Evolutionary conservation across 495 filamentous ascomycete genomes (phyloP).

Genomic region (Penicillium antarcticum): DNA sequence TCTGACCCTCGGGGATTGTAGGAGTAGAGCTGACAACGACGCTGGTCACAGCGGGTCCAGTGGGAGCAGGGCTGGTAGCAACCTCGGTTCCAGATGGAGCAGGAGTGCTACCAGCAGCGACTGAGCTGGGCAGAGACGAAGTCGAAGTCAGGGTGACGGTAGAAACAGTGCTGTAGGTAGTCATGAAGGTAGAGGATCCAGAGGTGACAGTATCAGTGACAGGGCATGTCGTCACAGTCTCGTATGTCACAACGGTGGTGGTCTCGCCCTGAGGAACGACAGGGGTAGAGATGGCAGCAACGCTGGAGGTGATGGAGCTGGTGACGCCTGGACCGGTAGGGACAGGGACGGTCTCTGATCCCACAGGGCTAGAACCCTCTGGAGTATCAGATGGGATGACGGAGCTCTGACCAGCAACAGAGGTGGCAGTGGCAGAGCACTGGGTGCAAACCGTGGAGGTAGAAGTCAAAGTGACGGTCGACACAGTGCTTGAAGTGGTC

Average conservation of each 20-base stretch:
- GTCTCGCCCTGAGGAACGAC: constrained; percentile 16
- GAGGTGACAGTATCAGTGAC: constrained; percentile 37
- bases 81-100: constrained; percentile 5
- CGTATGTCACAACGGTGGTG: constrained; percentile 30
- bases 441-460: constrained; percentile 34
- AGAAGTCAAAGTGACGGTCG: constrained; percentile 31
- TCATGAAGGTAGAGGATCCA: constrained; percentile 28
- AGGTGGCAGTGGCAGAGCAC: constrained; percentile 18
- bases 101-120: constrained; percentile 5
- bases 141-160: constrained; percentile 32
- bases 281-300: constrained; percentile 5
- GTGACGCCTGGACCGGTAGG: constrained; percentile 9
- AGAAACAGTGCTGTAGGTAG: constrained; percentile 38
- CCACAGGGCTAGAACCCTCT: constrained; percentile 1
- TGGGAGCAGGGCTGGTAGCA: neutral
- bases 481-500: constrained; percentile 33
- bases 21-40: constrained; percentile 6
- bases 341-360: neutral
- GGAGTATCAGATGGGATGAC: neutral
- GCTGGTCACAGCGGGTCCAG: constrained; percentile 7
- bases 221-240: constrained; percentile 42
- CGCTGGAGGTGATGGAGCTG: constrained; percentile 14
- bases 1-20: constrained; percentile 14
- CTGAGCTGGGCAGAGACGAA: constrained; percentile 2
- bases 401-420: constrained; percentile 1